Conservation (phyloP, 179 eudicot species). For the Beta lomatogona region DNA sequence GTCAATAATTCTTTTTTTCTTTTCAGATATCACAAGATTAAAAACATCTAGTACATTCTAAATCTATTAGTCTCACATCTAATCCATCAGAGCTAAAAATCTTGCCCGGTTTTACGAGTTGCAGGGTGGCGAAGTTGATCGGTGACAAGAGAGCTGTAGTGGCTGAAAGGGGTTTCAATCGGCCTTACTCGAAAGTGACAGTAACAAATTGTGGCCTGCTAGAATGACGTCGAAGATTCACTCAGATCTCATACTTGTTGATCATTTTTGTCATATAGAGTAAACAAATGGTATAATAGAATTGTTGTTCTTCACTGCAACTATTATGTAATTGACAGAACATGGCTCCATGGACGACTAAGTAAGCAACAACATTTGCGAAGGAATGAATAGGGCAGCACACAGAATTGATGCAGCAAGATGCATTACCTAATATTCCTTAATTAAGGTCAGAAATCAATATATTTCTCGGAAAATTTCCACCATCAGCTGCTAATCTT, state of each 20-base stretch:
- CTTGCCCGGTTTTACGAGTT: constrained; percentile 14
- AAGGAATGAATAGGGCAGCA: neutral
- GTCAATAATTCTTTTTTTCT: neutral
- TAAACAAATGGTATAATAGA: constrained; percentile 12
- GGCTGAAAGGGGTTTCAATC: constrained; percentile 94
- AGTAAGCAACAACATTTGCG: neutral
- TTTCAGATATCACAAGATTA: neutral
- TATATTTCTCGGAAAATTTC: neutral
- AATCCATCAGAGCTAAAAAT: neutral
- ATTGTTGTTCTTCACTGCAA: neutral
- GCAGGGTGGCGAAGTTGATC: constrained; percentile 91
- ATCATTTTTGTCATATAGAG: constrained; percentile 34
- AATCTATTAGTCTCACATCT: neutral
- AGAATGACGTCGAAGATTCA: constrained; percentile 31
- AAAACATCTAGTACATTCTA: too few species aligned
- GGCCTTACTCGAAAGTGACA: constrained; percentile 79
- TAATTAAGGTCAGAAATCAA: neutral
- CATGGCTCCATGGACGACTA: constrained; percentile 1
- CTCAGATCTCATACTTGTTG: constrained; percentile 19
- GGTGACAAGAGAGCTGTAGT: constrained; percentile 98
- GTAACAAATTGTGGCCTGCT: constrained; percentile 78
- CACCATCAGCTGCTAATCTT: constrained; percentile 12
- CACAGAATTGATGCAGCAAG: neutral
- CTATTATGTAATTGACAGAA: constrained; percentile 6
- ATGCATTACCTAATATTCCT: constrained; percentile 5